Evolutionary conservation across 805 yeast genomes (phyloP), one percentile per base, ranked within the genome.

Genomic region (Hermanozyma aechmeae): DNA sequence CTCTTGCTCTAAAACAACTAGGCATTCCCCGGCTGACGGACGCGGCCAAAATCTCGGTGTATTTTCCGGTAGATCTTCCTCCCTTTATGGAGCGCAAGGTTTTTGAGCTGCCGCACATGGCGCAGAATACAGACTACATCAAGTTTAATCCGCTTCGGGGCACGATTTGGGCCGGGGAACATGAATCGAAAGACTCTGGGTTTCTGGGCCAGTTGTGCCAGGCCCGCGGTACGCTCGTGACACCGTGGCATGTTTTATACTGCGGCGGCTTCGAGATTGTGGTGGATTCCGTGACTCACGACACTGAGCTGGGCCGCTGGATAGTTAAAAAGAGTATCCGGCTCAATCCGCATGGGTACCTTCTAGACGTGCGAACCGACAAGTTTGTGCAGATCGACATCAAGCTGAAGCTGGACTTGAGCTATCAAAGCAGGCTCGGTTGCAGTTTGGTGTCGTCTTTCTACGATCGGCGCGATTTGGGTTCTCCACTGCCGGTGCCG

Each of bases 191-290:
- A 25, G 43, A 60, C 4, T 85, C 86, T n/a, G n/a, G n/a, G n/a
- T n/a, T n/a, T n/a, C n/a, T n/a, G 0, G 68, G 71, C 3, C 66
- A 76, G 3, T 42, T 78, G 13, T 44, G 70, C 25, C 65, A 73
- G 31, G 54, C 73, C 47, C 43, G 62, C 5, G 62, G 70, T 12
- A 58, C 72, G 6, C 60, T 53, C 31, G 53, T 80, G 4, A 69
- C 81, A 4, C 58, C 64, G n/a, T 52, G 73, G 21, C 76, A 76
- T 41, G 61, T 74, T 11, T 64, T 79, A 38, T 65, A 68, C 34
- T 78, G 71, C 45, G 93, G 89, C n/a, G 93, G 92, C 0, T 71
- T 78, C 46, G 70, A 68, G 30, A 32, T 61, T 13, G 35, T 38
- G 15, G 42, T 43, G 12, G 48, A 43, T 9, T 39, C 50, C 1